Conservation (phyloP, 164 flowering plant species). For the Vitis labrusca region DNA sequence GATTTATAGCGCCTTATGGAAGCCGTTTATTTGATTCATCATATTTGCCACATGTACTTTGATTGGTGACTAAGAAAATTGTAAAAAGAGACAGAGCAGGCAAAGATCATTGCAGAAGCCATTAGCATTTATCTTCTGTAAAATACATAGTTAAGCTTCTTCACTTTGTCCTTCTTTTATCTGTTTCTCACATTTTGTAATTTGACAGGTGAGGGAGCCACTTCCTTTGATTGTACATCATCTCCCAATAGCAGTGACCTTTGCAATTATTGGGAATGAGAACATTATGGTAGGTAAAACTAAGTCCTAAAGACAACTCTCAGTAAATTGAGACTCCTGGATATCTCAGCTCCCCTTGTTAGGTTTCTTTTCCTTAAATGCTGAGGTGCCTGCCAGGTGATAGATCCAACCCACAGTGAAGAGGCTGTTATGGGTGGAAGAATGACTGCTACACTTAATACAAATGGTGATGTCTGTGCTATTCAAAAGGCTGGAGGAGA, state of each 20-base stretch:
- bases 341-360: neutral
- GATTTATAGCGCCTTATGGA: too few species aligned
- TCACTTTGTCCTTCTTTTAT: neutral
- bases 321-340: neutral
- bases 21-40: too few species aligned
- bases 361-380: conserved; percentile 6
- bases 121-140: neutral
- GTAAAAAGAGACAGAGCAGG: too few species aligned
- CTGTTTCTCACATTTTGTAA: conserved; percentile 1
- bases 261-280: conserved; percentile 72
- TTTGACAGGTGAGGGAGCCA: conserved; percentile 79
- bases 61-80: too few species aligned
- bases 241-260: conserved; percentile 89
- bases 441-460: conserved; percentile 80
- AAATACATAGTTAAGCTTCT: too few species aligned
- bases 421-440: conserved; percentile 92
- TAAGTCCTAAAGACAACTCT: neutral
- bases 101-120: neutral
- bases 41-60: too few species aligned
- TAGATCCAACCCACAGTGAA: conserved; percentile 86
- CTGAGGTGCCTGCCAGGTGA: conserved; percentile 40
- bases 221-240: conserved; percentile 83
- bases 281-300: conserved; percentile 57
- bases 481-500: conserved; percentile 94
- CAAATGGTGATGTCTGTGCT: conserved; percentile 91